Evolutionary conservation across 2,329 filamentous ascomycete species (phyloP).

Genomic region (Xylariaceae sp.): DNA sequence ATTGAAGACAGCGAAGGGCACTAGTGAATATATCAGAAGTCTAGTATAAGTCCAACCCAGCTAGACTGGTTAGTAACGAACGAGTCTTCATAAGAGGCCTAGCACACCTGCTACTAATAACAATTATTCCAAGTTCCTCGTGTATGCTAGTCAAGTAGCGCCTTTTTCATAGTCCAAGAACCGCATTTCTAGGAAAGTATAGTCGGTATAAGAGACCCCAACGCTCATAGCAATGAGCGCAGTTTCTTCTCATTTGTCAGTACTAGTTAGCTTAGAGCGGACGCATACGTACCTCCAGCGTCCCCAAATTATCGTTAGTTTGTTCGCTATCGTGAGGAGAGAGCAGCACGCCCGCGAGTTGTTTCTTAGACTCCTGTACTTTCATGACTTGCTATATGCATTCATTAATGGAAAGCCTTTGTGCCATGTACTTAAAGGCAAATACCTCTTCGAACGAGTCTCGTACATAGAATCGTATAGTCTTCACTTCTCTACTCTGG

Average conservation of each 20-base stretch:
- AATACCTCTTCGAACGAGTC: slow-evolving; percentile 46
- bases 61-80: too few species aligned
- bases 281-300: not conserved
- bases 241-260: not conserved
- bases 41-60: too few species aligned
- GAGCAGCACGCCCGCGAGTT: slow-evolving; percentile 6
- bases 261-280: not conserved
- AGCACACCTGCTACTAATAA: too few species aligned
- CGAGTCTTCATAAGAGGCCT: too few species aligned
- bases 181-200: too few species aligned
- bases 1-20: too few species aligned
- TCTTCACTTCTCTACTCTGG: slow-evolving; percentile 44
- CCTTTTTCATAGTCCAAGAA: too few species aligned
- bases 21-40: too few species aligned
- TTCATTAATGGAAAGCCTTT: not conserved
- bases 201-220: too few species aligned
- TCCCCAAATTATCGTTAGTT: not conserved
- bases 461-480: slow-evolving; percentile 46
- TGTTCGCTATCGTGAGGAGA: not conserved
- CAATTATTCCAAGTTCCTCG: too few species aligned
- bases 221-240: too few species aligned
- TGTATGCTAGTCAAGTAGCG: too few species aligned
- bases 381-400: slow-evolving; percentile 10
- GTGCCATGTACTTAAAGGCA: not conserved
- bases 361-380: slow-evolving; percentile 7